These are phyloP conservation scores for Agroathelia rolfsii DNA, from an alignment of 1,284 basidiomycete genomes.

Conservation along the genomic window DNA sequence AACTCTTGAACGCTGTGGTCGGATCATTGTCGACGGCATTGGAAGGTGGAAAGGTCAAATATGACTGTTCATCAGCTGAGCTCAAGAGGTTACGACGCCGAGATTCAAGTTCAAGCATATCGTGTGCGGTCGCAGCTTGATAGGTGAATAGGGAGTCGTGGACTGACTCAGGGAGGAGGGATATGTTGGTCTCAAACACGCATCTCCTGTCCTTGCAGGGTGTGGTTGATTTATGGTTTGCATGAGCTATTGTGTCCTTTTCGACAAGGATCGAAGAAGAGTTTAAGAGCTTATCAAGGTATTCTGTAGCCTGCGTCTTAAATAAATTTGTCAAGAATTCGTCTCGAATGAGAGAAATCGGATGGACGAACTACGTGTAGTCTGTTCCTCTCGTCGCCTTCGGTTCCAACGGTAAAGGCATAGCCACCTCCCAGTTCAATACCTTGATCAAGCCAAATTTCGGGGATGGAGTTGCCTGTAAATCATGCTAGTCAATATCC, in stretches of 20 bases:
- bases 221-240: constrained; percentile 17
- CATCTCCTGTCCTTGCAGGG: constrained; percentile 18
- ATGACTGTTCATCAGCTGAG: constrained; percentile 24
- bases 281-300: background rate
- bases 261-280: background rate
- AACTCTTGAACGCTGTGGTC: constrained; percentile 41
- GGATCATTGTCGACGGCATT: constrained; percentile 43
- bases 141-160: no score
- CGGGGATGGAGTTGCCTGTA: constrained; percentile 37
- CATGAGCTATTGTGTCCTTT: constrained; percentile 17
- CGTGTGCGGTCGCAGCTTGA: constrained; percentile 20
- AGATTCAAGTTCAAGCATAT: constrained; percentile 33
- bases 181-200: constrained; percentile 46
- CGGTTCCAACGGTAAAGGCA: constrained; percentile 50
- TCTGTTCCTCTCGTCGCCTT: constrained; percentile 48
- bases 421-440: constrained; percentile 48
- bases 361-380: constrained; percentile 42
- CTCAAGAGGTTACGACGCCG: constrained; percentile 25
- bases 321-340: background rate
- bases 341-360: constrained; percentile 2
- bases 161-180: constrained; percentile 27
- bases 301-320: constrained; percentile 8
- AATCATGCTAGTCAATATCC: no score
- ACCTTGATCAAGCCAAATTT: constrained; percentile 54
- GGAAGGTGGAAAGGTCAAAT: constrained; percentile 37